Base-by-base conservation (phyloP, 345 rosid species). In the Cardamine resedifolia region DNA sequence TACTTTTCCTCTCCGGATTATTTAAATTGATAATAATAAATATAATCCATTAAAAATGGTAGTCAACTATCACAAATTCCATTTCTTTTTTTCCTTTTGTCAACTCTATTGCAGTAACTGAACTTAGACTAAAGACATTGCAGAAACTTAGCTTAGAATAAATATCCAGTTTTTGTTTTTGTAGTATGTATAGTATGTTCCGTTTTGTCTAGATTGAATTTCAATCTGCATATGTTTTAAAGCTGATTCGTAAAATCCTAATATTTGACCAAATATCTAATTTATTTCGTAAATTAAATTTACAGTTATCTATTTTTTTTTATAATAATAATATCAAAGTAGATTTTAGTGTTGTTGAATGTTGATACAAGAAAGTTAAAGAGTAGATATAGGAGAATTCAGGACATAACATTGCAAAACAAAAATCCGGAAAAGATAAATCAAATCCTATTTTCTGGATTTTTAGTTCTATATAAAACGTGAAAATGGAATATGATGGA, bases 21-120 rank as follows among this genome's bases (percentile, higher is more conserved):
- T 43, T 43, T 41, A 3, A 7, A 34, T 52, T 2, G 26, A 52
- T 26, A 41, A 6, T n/a, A 4, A 9, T 66, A 16, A 16, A 16
- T 23, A 4, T 7, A 60, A 60, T 28, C 44, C 15, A n/a, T 16
- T 34, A 44, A 51, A 66, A 34, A 47, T 23, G 33, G 9, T 34
- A 58, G 74, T 70, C 66, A 66, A 50, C 60, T 34, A 23, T 23
- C 12, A n/a, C 10, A 1, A 3, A 38, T 39, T 39, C 33, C 21
- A 15, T 49, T 21, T 20, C 8, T 31, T 19, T 12, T 69, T 68
- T n/a, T n/a, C n/a, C 63, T 3, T 68, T 68, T 68, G 41, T 68
- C 28, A 67, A 41, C 20, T 39, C 8, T 34, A 34, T 34, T 49
- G 20, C 21, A 33, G 19, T 19, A 48, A 18, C 10, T 45, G 23